Evolutionary conservation across 768 basidiomycete genomes (phyloP).

Genomic region (Saitozyma podzolica): DNA sequence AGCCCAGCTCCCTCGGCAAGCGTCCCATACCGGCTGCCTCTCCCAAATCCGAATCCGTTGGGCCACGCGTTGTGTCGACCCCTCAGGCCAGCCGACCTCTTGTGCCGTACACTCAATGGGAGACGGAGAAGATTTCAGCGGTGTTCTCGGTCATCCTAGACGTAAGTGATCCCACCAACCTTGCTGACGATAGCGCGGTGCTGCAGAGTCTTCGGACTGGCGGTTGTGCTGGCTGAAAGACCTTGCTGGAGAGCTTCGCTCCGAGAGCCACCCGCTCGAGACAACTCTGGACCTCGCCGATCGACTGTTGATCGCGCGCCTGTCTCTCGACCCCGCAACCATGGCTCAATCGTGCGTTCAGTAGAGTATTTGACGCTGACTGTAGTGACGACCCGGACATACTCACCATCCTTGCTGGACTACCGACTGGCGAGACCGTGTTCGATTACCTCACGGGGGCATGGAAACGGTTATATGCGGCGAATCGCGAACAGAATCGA

Average conservation of each 20-base stretch:
- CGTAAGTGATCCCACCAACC: constrained; percentile 57
- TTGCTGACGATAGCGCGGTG: constrained; percentile 17
- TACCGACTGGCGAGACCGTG: constrained; percentile 73
- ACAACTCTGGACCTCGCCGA: constrained; percentile 67
- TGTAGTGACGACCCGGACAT: constrained; percentile 55
- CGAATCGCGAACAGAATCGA: constrained; percentile 41
- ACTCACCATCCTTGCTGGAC: constrained; percentile 59
- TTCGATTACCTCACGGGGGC: constrained; percentile 88
- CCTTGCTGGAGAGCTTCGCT: constrained; percentile 69
- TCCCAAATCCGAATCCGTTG: no score
- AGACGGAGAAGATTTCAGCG: constrained; percentile 65
- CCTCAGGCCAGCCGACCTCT: constrained; percentile 43
- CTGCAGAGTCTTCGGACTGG: constrained; percentile 63
- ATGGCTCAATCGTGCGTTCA: constrained; percentile 28
- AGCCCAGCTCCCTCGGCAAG: constrained; percentile 20
- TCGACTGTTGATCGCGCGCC: constrained; percentile 75
- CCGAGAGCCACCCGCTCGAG: constrained; percentile 50
- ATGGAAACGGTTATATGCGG: constrained; percentile 80
- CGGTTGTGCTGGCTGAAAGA: constrained; percentile 80
- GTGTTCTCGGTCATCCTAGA: constrained; percentile 78
- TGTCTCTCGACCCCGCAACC: constrained; percentile 68
- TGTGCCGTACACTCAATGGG: constrained; percentile 65
- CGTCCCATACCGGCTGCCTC: neutral
- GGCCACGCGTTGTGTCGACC: no score
- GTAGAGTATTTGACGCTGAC: constrained; percentile 56